Evolutionary conservation across 805 yeast genomes (phyloP), one percentile per base, ranked within the genome.

Genomic region (Dipodascus geniculatus): DNA sequence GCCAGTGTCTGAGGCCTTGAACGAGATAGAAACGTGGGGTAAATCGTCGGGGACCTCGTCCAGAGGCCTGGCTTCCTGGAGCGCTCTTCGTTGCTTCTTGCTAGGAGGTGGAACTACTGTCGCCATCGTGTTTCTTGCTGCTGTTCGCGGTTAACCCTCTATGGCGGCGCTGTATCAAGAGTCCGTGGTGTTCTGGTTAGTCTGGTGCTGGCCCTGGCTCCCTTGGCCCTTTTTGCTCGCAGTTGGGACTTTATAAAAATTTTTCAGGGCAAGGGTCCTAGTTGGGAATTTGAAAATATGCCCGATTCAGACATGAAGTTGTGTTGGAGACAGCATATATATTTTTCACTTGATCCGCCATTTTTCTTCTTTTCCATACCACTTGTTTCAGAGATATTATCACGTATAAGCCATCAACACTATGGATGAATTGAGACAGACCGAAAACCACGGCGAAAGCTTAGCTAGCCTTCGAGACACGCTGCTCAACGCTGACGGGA

Each of bases 1-100:
- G 51, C 96, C 97, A 4, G 96, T 82, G 63, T 90, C 98, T 9
- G 95, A 81, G 1, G 98, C 96, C 67, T 88, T 91, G 68, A 91
- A 89, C 66, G 82, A 85, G 55, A 91, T 81, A 52, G 89, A 76
- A 23, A 91, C 96, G 72, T 88, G 81, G 22, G 97, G 96, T 22
- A 90, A 69, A 63, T 87, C 91, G 1, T 66, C 73, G 1, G 97
- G 96, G 17, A 85, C 71, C 9, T 85, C 67, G 51, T 80, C 83
- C 23, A 85, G 83, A 51, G 85, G 91, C 54, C 83, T 80, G 6
- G 87, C 86, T 65, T 79, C 75, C 66, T 89, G 97, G 2, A 95
- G 95, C 57, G 77, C 86, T 65, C 81, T 80, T 68, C 78, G 86
- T 66, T 87, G 96, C 65, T 82, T 87, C 68, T 93, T 91, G 1